Percentiles rank a stretch among this genome's conserved stretches.
Evolutionary conservation across 805 yeast genomes (phyloP).

Genomic region (Yarrowia deformans): DNA sequence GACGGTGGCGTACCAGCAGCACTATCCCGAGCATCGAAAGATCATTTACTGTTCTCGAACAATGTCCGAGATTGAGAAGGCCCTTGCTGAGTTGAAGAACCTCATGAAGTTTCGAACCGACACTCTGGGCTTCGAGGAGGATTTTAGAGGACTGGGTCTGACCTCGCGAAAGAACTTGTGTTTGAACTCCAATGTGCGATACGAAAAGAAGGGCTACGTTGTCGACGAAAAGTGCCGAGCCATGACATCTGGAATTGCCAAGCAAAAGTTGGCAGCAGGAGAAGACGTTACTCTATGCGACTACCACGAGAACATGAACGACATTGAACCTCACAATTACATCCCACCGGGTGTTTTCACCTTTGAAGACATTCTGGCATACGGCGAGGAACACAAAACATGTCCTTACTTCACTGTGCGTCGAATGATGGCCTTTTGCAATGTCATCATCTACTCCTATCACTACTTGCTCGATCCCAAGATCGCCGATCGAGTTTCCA

Average conservation of each 20-base stretch:
- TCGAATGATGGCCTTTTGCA: conserved; percentile 92
- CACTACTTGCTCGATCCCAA: conserved; percentile 97
- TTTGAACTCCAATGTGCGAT: conserved; percentile 83
- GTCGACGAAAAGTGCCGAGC: conserved; percentile 97
- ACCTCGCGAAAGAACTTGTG: conserved; percentile 95
- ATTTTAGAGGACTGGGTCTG: conserved; percentile 91
- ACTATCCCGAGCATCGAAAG: conserved; percentile 91
- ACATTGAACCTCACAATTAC: conserved; percentile 83
- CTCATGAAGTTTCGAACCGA: conserved; percentile 86
- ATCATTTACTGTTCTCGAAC: conserved; percentile 98
- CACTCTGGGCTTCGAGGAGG: conserved; percentile 86
- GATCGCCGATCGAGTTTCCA: conserved; percentile 93
- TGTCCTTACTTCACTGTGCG: conserved; percentile 98
- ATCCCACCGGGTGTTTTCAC: conserved; percentile 95
- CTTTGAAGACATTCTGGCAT: conserved; percentile 79
- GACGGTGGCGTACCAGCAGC: conserved; percentile 94
- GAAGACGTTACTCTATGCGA: conserved; percentile 74
- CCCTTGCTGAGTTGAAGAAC: conserved; percentile 85
- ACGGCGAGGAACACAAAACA: conserved; percentile 78
- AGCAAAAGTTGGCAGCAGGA: conserved; percentile 66
- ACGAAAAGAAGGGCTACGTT: conserved; percentile 86
- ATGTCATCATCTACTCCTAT: conserved; percentile 92
- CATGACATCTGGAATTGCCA: conserved; percentile 89
- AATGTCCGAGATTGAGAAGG: conserved; percentile 98
- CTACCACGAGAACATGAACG: conserved; percentile 88